Evolutionary conservation across 352 stramenopile genomes (phyloP), one percentile per base, ranked within the genome.

Genomic region (Globisporangium sylvaticum): DNA sequence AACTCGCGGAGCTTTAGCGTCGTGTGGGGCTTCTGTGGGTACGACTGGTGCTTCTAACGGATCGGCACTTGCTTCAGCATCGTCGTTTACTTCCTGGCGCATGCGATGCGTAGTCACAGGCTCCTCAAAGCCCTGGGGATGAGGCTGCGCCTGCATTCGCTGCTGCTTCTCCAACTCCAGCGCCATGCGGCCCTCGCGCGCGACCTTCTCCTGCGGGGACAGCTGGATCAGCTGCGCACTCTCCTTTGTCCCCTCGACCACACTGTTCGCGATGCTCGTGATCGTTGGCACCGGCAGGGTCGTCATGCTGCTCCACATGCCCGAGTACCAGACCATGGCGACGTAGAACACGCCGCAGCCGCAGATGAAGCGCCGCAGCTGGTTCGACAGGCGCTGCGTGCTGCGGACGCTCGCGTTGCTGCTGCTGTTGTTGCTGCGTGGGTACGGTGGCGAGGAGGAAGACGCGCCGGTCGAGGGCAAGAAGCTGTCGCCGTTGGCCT

Each of bases 331-430:
- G 10, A 76, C 53, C 34, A 71, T 42, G 10, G 54, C 54, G 12
- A 74, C 48, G 53, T 76, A 76, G 31, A 76, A 60, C 20, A 73
- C n/a, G 6, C 58, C 70, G 25, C 67, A 74, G n/a, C 70, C 67
- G 25, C 52, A 66, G n/a, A 76, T 64, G 20, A 76, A 52, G 53
- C 46, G 52, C 27, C 67, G 63, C 24, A 76, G 48, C 25, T 58
- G 48, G 4, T 24, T 50, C 27, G 59, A 31, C 27, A 76, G 59
- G 39, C 58, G 50, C 20, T 44, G 48, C 37, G 56, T 18, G 9
- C 64, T 24, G 7, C 8, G 18, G 12, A 32, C 24, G 29, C 56
- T 32, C 12, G 31, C 27, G 37, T n/a, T 55, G 15, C 42, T 56
- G 1, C n/a, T 37, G 50, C 32, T 55, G 15, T 27, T 56, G 1